Conservation (phyloP, 352 stramenopile genomes). For the Aphanomyces euteiches region DNA sequence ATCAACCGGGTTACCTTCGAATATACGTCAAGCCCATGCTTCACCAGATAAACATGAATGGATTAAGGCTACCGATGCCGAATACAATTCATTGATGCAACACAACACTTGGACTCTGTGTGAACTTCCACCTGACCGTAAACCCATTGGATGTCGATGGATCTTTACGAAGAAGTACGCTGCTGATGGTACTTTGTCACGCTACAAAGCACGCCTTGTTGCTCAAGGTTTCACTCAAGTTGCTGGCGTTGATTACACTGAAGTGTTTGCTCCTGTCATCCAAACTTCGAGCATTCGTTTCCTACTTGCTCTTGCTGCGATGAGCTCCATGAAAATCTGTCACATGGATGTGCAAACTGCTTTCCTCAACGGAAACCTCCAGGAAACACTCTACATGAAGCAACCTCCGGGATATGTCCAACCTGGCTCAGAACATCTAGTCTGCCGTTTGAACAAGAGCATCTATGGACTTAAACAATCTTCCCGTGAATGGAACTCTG, state of each 20-base stretch:
- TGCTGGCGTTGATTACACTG: neutral
- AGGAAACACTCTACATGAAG: too few species aligned
- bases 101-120: slow-evolving; percentile 4
- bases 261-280: too few species aligned
- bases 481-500: too few species aligned
- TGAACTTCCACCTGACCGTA: slow-evolving; percentile 2
- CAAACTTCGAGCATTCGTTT: too few species aligned
- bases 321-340: too few species aligned
- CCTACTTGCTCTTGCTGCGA: too few species aligned
- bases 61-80: slow-evolving; percentile 3
- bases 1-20: neutral
- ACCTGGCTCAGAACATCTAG: too few species aligned
- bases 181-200: slow-evolving; percentile 2
- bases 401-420: too few species aligned
- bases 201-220: slow-evolving; percentile 6
- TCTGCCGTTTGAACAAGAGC: too few species aligned
- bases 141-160: neutral
- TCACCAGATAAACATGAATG: neutral
- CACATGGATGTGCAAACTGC: too few species aligned
- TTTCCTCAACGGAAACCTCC: too few species aligned
- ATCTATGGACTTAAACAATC: too few species aligned
- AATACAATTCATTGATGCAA: neutral
- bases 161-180: neutral
- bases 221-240: slow-evolving; percentile 11
- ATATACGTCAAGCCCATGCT: neutral